Conservation (phyloP, 306 rosid genomes). For the Vigna reflexopilosa region DNA sequence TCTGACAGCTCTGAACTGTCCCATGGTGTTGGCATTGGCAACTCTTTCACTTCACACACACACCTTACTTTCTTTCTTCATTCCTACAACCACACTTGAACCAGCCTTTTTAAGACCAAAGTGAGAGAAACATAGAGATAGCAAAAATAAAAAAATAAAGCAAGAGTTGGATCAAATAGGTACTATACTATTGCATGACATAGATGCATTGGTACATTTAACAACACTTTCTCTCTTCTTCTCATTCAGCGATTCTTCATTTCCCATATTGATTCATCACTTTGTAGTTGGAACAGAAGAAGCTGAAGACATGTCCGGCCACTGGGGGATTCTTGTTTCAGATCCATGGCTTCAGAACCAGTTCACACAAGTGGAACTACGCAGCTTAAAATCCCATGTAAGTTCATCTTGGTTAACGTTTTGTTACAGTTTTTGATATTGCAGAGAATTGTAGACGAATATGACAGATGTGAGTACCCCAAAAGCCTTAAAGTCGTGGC, state of each 20-base stretch:
- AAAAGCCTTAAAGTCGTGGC: background rate
- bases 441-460: background rate
- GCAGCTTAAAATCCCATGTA: slow-evolving; percentile 85
- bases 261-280: slow-evolving; percentile 7
- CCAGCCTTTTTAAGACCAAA: slow-evolving; percentile 36
- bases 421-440: background rate
- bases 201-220: background rate
- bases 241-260: slow-evolving; percentile 24
- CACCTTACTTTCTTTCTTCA: slow-evolving; percentile 21
- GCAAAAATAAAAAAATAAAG: background rate
- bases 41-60: slow-evolving; percentile 32
- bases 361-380: slow-evolving; percentile 98
- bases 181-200: background rate
- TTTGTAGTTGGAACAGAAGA: slow-evolving; percentile 23
- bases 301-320: slow-evolving; percentile 66
- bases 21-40: slow-evolving; percentile 53
- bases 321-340: slow-evolving; percentile 94
- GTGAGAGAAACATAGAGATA: background rate
- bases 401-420: slow-evolving; percentile 19
- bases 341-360: slow-evolving; percentile 98
- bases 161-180: slow-evolving; percentile 38
- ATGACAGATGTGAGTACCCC: background rate
- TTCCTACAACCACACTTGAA: slow-evolving; percentile 41
- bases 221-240: background rate
- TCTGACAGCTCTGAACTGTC: slow-evolving; percentile 79